Conservation (phyloP, 163 green algal genomes). For the Prototheca wickerhamii region DNA sequence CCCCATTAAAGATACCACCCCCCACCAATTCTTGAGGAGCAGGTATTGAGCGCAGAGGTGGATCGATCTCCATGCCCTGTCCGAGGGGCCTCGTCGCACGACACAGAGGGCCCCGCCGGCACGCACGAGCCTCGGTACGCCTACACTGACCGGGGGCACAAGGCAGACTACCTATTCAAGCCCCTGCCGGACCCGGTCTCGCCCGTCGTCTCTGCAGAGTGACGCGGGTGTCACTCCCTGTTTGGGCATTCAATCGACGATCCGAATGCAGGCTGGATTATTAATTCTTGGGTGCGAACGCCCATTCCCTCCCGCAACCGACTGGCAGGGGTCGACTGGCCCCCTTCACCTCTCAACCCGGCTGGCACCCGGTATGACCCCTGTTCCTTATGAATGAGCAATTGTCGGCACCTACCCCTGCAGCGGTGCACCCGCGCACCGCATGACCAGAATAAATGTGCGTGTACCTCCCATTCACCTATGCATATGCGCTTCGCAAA, state of each 20-base stretch:
- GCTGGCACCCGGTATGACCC: no score
- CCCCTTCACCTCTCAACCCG: background rate
- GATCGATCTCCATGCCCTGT: background rate
- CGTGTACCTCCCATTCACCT: no score
- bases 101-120: background rate
- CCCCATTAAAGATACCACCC: background rate
- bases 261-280: background rate
- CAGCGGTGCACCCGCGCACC: no score
- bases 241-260: background rate
- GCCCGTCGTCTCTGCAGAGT: background rate
- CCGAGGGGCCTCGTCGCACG: background rate
- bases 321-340: background rate
- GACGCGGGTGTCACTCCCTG: background rate
- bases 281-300: background rate
- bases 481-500: no score
- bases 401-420: no score
- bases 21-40: background rate
- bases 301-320: background rate
- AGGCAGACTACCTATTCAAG: conserved; percentile 2
- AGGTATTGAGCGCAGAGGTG: background rate
- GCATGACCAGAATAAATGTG: no score
- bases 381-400: no score
- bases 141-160: background rate
- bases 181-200: background rate
- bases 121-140: background rate